phyloP scores from a whole-genome alignment of 1,284 basidiomycete genomes.

The Tilletia setariae region DNA sequence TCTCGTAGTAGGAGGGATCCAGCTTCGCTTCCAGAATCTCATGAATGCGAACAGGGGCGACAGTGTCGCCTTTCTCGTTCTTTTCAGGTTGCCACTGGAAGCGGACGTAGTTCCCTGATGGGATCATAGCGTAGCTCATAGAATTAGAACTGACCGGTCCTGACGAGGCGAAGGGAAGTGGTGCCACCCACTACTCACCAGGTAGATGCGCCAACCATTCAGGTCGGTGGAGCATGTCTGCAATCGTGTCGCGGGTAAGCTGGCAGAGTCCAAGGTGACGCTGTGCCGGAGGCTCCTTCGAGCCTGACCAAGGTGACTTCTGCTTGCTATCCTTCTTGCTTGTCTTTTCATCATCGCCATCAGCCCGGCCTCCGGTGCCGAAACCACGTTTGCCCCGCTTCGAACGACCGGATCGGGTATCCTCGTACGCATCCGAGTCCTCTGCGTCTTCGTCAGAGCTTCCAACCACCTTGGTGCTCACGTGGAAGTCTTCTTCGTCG shows the following conservation, averaged over 20 bases:
- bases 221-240: background rate
- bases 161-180: background rate
- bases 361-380: background rate
- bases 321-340: constrained; percentile 63
- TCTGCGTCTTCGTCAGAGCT: constrained; percentile 16
- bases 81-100: constrained; percentile 7
- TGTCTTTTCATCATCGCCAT: constrained; percentile 58
- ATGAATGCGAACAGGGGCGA: constrained; percentile 1
- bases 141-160: background rate
- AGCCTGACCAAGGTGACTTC: constrained; percentile 64
- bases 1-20: background rate
- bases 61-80: background rate
- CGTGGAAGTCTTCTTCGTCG: constrained; percentile 40
- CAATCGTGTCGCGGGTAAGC: background rate
- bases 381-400: constrained; percentile 37
- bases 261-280: background rate
- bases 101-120: constrained; percentile 7
- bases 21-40: constrained; percentile 12
- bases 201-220: background rate
- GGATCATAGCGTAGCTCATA: background rate
- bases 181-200: background rate
- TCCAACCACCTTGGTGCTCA: constrained; percentile 8
- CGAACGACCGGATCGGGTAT: constrained; percentile 63
- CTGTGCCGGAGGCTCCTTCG: constrained; percentile 48
- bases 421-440: constrained; percentile 65